Evolutionary conservation across 768 basidiomycete genomes (phyloP).

Genomic region (Leccinum fibrillosum): DNA sequence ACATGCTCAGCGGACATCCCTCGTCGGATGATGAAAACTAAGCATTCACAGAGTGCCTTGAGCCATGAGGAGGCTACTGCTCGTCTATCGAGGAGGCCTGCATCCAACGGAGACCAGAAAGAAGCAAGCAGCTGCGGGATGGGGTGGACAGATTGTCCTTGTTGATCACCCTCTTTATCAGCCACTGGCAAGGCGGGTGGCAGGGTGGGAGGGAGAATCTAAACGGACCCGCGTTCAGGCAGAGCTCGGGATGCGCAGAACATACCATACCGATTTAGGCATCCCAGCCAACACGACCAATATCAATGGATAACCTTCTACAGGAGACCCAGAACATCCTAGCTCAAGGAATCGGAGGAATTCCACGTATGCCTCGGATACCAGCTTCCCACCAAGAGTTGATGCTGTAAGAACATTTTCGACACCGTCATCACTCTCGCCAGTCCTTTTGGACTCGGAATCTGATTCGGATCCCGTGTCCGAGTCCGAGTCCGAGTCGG

Average conservation of each 20-base stretch:
- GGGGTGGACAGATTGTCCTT: constrained; percentile 15
- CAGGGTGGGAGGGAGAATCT: constrained; percentile 23
- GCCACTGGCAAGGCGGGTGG: constrained; percentile 4
- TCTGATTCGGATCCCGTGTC: constrained; percentile 24
- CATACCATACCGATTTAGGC: constrained; percentile 53
- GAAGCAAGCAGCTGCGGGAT: constrained; percentile 60
- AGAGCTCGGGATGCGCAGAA: neutral
- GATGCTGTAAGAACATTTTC: constrained; percentile 17
- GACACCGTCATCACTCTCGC: constrained; percentile 35
- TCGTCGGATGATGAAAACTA: constrained; percentile 50
- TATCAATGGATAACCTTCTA: constrained; percentile 78
- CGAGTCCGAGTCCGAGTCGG: constrained; percentile 35
- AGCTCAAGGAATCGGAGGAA: constrained; percentile 78
- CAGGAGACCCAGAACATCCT: constrained; percentile 77
- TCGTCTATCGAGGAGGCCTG: constrained; percentile 23
- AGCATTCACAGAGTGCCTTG: constrained; percentile 67
- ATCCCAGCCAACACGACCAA: constrained; percentile 81
- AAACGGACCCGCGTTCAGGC: neutral
- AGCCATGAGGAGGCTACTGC: constrained; percentile 53
- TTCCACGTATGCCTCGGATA: constrained; percentile 55
- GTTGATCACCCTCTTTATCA: neutral
- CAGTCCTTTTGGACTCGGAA: constrained; percentile 18
- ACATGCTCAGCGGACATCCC: constrained; percentile 3
- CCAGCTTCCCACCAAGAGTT: neutral
- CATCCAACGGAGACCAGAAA: constrained; percentile 80